Conservation (phyloP, 2,329 filamentous ascomycete species). For the Xylaria sp. region DNA sequence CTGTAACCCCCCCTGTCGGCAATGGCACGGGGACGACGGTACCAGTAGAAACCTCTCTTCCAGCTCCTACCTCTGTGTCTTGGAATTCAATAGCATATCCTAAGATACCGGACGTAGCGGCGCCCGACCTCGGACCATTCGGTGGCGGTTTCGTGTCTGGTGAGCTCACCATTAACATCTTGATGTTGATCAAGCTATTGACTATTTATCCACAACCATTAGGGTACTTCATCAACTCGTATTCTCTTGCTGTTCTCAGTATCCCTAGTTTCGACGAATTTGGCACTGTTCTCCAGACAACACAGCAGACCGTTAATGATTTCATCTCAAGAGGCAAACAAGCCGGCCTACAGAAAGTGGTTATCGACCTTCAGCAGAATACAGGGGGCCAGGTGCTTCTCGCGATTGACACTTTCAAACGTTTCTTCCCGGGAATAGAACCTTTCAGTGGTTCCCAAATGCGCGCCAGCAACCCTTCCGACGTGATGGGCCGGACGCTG, state of each 20-base stretch:
- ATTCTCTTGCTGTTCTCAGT: constrained; percentile 51
- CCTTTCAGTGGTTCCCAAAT: constrained; percentile 40
- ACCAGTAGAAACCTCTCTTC: no score
- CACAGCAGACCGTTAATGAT: no score
- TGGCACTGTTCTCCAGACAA: constrained; percentile 1
- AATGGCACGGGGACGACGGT: not conserved
- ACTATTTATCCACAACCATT: no score
- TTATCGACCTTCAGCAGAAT: constrained; percentile 44
- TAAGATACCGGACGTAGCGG: constrained; percentile 28
- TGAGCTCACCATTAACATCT: not conserved
- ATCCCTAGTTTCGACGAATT: constrained; percentile 53
- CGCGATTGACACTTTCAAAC: constrained; percentile 40
- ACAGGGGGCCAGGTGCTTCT: constrained; percentile 36
- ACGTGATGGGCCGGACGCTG: constrained; percentile 34
- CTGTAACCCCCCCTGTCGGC: not conserved
- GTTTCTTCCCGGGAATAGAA: constrained; percentile 40
- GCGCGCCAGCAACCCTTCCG: constrained; percentile 34
- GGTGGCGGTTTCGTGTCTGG: not conserved
- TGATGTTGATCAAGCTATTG: no score
- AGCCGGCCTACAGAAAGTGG: constrained; percentile 32
- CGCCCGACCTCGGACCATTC: constrained; percentile 24
- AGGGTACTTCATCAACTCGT: not conserved
- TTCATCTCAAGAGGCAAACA: constrained; percentile 13
- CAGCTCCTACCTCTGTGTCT: not conserved
- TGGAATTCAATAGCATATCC: constrained; percentile 21